phyloP scores from a whole-genome alignment of 495 filamentous ascomycete genomes.

The Talaromyces adpressus region DNA sequence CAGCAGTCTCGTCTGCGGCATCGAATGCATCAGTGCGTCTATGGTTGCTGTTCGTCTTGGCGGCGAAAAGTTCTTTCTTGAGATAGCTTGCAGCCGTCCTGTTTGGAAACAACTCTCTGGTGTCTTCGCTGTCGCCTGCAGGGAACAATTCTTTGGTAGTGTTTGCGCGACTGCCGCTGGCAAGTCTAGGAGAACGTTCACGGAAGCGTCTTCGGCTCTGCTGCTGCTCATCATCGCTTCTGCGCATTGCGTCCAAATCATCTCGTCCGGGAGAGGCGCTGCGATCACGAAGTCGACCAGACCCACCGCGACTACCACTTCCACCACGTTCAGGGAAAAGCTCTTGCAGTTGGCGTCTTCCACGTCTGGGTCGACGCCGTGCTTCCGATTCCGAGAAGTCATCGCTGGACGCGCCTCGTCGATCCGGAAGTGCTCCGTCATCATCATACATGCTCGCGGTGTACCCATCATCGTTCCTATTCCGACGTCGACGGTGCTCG shows the following conservation, averaged over 20 bases:
- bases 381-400: conserved; percentile 28
- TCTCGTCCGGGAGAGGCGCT: conserved; percentile 69
- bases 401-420: conserved; percentile 12
- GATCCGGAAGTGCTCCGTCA: conserved; percentile 19
- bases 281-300: conserved; percentile 46
- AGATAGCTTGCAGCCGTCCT: conserved; percentile 37
- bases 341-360: conserved; percentile 33
- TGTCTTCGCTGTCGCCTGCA: conserved; percentile 14
- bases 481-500: conserved; percentile 45
- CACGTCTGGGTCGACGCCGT: conserved; percentile 21
- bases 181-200: conserved; percentile 31
- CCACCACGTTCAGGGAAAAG: conserved; percentile 40
- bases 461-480: conserved; percentile 50
- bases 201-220: conserved; percentile 32
- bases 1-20: conserved; percentile 53
- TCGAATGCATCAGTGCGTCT: conserved; percentile 61
- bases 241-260: conserved; percentile 47
- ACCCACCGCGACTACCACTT: conserved; percentile 9
- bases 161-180: conserved; percentile 19
- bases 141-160: conserved; percentile 42
- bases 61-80: conserved; percentile 66
- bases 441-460: conserved; percentile 79
- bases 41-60: conserved; percentile 50
- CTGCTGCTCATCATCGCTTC: conserved; percentile 33
- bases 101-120: conserved; percentile 43